Evolutionary conservation across 164 flowering plant species (phyloP).

Genomic region (Echeveria elegans): DNA sequence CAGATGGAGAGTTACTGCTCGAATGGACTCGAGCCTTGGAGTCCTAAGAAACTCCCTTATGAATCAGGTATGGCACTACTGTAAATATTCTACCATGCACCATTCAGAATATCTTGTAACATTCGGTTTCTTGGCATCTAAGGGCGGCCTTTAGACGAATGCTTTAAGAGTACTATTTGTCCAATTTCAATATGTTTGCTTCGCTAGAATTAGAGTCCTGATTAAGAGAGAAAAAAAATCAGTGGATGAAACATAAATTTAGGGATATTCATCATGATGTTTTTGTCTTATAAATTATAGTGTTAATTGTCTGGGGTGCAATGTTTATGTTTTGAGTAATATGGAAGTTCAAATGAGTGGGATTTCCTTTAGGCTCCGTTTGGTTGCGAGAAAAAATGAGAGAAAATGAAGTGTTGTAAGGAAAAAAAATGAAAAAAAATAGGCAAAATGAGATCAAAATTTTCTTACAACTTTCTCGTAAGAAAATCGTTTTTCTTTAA

Average conservation of each 20-base stretch:
- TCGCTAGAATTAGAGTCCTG: too few species aligned
- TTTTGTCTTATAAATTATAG: not conserved
- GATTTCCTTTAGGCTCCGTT: not conserved
- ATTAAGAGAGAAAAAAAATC: too few species aligned
- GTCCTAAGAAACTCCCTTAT: conserved; percentile 55
- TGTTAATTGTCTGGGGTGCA: not conserved
- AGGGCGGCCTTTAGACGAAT: not conserved
- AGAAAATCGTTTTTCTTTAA: too few species aligned
- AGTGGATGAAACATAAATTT: too few species aligned
- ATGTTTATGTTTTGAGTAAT: not conserved
- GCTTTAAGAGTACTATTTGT: not conserved
- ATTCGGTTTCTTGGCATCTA: not conserved
- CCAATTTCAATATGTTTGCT: not conserved
- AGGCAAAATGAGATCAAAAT: too few species aligned
- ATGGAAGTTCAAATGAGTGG: not conserved
- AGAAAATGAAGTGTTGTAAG: too few species aligned
- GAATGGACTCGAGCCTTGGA: conserved; percentile 81
- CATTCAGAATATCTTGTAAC: not conserved
- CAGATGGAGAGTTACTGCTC: conserved; percentile 95
- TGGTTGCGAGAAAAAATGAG: too few species aligned
- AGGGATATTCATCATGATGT: not conserved
- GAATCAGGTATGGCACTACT: conserved; percentile 66
- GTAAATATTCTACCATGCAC: not conserved
- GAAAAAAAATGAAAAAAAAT: too few species aligned
- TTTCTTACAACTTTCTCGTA: too few species aligned